Base-by-base conservation (phyloP, 179 eudicot genomes). In the Silene noctiflora region DNA sequence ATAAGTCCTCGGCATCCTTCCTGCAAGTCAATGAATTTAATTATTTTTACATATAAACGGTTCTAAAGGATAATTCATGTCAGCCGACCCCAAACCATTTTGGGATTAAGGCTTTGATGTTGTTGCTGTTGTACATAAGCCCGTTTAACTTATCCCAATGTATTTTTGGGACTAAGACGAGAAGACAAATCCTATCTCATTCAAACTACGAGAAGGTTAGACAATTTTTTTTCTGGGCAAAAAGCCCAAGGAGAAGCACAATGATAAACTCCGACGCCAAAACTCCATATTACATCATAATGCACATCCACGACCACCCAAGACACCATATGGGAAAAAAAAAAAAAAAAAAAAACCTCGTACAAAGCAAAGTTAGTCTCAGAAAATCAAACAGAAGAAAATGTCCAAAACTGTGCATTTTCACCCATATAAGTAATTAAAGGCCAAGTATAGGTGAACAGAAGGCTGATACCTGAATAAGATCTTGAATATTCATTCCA, bases 1-100 rank as follows among this genome's bases (percentile, higher is more conserved):
- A 90, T 84, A 63, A 96, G 96, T 66, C 99, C 99, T 78, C 91
- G 84, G 75, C 94, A 90, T 77, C 99, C 99, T 88, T 94, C 98
- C 98, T 96, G 87, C 77, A 82, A 44, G 72, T 64, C 72, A 66
- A 74, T 20, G 46, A 39, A 69, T 21, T 56, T 51, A 27, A 72
- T 13, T 12, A 42, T 35, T 14, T 21, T 69, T 66, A 14, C 48
- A 63, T 25, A 64, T 3, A 35, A 14, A 70, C 10, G n/a, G n/a
- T n/a, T n/a, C n/a, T n/a, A n/a, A n/a, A n/a, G n/a, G n/a, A n/a
- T n/a, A n/a, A n/a, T n/a, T n/a, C n/a, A n/a, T n/a, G n/a, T n/a
- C n/a, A n/a, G n/a, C n/a, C n/a, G n/a, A n/a, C n/a, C n/a, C n/a
- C n/a, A n/a, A 39, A 39, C 19, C 20, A 39, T 39, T 20, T 42